Evolutionary conservation across 2,329 filamentous ascomycete species (phyloP).

Genomic region (Trichoderma koningii): DNA sequence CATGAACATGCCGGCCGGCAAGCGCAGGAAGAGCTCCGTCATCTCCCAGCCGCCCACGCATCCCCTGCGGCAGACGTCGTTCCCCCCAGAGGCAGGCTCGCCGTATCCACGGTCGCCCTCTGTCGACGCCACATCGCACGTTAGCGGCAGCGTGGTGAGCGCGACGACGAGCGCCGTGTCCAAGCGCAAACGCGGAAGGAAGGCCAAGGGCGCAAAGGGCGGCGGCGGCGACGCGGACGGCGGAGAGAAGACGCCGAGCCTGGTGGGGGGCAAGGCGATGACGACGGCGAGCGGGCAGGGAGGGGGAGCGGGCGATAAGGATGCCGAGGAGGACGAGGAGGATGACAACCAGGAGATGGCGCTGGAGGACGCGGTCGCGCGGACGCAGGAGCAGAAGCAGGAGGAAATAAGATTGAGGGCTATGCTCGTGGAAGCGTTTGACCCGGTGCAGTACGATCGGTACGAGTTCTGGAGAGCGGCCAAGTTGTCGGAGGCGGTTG

Average conservation of each 20-base stretch:
- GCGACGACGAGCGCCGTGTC: slow-evolving; percentile 42
- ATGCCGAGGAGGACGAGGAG: slow-evolving; percentile 58
- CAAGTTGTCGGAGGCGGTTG: slow-evolving; percentile 67
- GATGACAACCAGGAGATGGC: slow-evolving; percentile 59
- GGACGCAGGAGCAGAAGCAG: slow-evolving; percentile 68
- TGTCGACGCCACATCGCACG: slow-evolving; percentile 60
- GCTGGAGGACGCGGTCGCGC: slow-evolving; percentile 59
- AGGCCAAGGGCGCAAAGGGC: slow-evolving; percentile 58
- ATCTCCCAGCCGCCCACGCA: slow-evolving; percentile 62
- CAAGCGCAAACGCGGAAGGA: slow-evolving; percentile 64
- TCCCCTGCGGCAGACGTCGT: slow-evolving; percentile 78
- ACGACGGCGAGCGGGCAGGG: slow-evolving; percentile 50
- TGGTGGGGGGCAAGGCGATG: slow-evolving; percentile 45
- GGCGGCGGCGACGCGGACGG: slow-evolving; percentile 42
- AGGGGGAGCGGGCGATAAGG: slow-evolving; percentile 41
- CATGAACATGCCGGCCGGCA: slow-evolving; percentile 54
- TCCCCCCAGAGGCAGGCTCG: slow-evolving; percentile 61
- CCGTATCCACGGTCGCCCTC: slow-evolving; percentile 66
- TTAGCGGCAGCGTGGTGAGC: slow-evolving; percentile 63
- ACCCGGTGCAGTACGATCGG: slow-evolving; percentile 65
- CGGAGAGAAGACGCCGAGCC: slow-evolving; percentile 49
- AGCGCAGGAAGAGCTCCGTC: slow-evolving; percentile 71
- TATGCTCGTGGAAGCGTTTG: slow-evolving; percentile 66
- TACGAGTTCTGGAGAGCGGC: slow-evolving; percentile 72
- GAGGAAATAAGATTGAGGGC: slow-evolving; percentile 59